Evolutionary conservation across 2,329 filamentous ascomycete species (phyloP).

Genomic region (Phialocephala subalpina): DNA sequence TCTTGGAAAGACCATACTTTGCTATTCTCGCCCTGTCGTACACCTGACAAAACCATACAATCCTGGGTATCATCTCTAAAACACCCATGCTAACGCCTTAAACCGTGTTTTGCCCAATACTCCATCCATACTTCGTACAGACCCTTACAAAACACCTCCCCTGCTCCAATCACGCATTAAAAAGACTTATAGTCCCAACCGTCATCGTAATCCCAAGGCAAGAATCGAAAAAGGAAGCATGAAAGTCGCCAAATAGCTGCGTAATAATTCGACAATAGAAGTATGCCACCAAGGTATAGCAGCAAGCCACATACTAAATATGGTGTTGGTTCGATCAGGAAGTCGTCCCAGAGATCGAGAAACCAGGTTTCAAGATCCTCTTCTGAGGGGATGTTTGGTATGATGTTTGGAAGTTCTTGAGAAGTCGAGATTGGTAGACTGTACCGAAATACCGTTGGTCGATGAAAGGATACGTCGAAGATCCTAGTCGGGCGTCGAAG

Average conservation of each 20-base stretch:
- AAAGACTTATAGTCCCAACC: not conserved
- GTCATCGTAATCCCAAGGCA: conserved; percentile 39
- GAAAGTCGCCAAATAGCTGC: conserved; percentile 27
- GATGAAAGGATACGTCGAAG: conserved; percentile 12
- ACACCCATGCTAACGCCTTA: not conserved
- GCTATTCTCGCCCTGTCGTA: not conserved
- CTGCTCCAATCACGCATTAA: conserved; percentile 10
- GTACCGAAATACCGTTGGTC: conserved; percentile 24
- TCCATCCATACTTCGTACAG: too few relatives aligned
- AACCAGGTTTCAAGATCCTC: conserved; percentile 36
- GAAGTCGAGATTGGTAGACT: conserved; percentile 1
- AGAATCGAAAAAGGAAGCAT: conserved; percentile 32
- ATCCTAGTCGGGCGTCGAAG: not conserved
- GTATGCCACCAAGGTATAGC: conserved; percentile 36
- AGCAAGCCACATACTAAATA: conserved; percentile 35
- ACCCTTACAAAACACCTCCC: too few relatives aligned
- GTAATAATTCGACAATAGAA: conserved; percentile 35
- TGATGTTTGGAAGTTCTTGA: conserved; percentile 20
- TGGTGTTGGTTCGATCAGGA: conserved; percentile 40
- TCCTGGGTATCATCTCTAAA: conserved; percentile 27
- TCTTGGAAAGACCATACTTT: conserved; percentile 1
- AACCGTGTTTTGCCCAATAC: not conserved
- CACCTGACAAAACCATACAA: conserved; percentile 8
- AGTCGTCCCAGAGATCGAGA: conserved; percentile 37
- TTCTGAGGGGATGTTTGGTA: conserved; percentile 27